Percentiles rank a stretch among this genome's conserved stretches.
Evolutionary conservation across 345 rosid species (phyloP).

Genomic region (Eucalyptus caleyi): DNA sequence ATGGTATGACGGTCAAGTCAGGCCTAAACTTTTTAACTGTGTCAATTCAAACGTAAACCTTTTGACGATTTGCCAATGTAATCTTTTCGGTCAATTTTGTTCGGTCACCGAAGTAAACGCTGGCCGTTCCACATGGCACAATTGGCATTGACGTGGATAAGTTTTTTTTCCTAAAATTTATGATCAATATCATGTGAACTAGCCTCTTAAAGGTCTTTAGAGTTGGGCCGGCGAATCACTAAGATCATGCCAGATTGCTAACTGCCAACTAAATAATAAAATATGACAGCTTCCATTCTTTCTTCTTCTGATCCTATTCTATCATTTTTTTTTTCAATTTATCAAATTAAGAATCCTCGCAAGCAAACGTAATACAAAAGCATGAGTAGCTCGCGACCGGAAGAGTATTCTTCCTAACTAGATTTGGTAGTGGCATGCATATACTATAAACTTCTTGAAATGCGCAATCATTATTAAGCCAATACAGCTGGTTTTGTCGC

Average conservation of each 20-base stretch:
- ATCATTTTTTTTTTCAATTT: too few species aligned
- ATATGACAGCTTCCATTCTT: background rate
- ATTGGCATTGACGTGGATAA: too few species aligned
- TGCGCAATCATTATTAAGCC: background rate
- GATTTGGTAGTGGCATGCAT: background rate
- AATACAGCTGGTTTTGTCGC: too few species aligned
- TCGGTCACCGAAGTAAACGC: fast-evolving
- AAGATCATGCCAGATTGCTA: background rate
- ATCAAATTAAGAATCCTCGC: background rate
- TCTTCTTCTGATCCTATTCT: background rate
- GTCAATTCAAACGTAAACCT: fast-evolving
- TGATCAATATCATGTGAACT: background rate
- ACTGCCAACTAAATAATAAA: background rate
- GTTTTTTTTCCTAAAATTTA: too few species aligned
- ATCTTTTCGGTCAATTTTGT: too few species aligned
- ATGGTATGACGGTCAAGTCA: fast-evolving
- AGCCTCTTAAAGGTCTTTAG: background rate
- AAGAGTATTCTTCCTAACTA: background rate
- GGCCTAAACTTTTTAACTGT: fast-evolving
- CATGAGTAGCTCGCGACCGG: background rate
- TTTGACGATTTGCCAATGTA: too few species aligned
- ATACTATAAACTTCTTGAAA: background rate
- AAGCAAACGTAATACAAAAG: background rate
- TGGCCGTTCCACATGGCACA: fast-evolving
- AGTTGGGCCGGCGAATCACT: background rate